These are phyloP conservation scores for Striga hermonthica DNA, from an alignment of 305 asterid genomes.

Conservation along the genomic window DNA sequence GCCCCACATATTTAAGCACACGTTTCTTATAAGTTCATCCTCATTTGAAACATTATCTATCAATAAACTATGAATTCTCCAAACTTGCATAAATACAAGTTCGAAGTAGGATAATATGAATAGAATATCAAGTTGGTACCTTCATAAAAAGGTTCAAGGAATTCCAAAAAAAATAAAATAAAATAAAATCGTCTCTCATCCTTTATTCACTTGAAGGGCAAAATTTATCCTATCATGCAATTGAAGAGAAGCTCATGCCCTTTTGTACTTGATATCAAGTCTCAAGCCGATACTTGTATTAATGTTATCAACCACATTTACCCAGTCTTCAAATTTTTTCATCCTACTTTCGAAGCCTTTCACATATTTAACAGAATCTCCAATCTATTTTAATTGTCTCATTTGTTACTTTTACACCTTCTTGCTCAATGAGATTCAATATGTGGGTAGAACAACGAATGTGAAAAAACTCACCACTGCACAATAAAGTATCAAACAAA, in stretches of 20 bases:
- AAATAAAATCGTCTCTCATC: too few species aligned
- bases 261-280: neutral
- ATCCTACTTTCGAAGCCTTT: neutral
- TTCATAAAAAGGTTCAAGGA: neutral
- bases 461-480: neutral
- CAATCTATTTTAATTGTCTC: neutral
- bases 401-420: neutral
- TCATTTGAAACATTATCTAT: neutral
- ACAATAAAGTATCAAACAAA: neutral
- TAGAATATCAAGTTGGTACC: neutral
- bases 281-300: neutral
- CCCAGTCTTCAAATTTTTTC: neutral
- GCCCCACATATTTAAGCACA: slow-evolving; percentile 7
- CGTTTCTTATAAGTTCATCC: slow-evolving; percentile 1
- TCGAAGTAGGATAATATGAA: neutral
- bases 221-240: neutral
- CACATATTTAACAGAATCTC: slow-evolving; percentile 2
- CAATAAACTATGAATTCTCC: neutral
- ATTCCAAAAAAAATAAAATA: too few species aligned
- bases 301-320: neutral
- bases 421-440: neutral
- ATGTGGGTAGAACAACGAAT: neutral
- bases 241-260: neutral
- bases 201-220: neutral
- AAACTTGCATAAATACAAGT: neutral